Conservation (phyloP, 116 monocot species). For the Posidonia oceanica region DNA sequence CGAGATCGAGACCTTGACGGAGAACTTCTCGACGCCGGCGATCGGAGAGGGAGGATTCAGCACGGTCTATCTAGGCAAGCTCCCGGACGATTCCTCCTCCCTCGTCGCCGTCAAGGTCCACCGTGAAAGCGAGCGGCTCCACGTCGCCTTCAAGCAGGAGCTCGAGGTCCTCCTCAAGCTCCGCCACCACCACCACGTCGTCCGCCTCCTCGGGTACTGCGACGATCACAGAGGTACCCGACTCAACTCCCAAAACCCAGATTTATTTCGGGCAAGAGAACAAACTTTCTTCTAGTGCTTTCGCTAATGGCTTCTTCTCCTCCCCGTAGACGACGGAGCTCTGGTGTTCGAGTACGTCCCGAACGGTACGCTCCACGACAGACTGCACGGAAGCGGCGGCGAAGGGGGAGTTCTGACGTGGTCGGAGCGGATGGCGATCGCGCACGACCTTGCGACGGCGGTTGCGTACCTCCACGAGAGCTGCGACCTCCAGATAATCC, state of each 20-base stretch:
- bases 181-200: constrained; percentile 49
- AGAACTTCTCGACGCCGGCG: constrained; percentile 31
- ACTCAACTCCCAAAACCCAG: too few relatives aligned
- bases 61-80: constrained; percentile 45
- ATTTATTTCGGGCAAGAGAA: too few relatives aligned
- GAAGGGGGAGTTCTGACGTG: constrained; percentile 17
- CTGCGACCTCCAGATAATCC: constrained; percentile 50
- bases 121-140: constrained; percentile 48
- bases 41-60: constrained; percentile 75
- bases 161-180: constrained; percentile 47
- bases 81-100: constrained; percentile 6
- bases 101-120: constrained; percentile 48
- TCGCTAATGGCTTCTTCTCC: background rate
- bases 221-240: constrained; percentile 39
- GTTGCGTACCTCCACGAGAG: constrained; percentile 67
- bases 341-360: constrained; percentile 68
- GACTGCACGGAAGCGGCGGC: constrained; percentile 27
- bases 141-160: constrained; percentile 58
- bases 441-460: constrained; percentile 37
- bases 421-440: constrained; percentile 38
- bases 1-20: constrained; percentile 50
- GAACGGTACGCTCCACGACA: constrained; percentile 64
- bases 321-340: constrained; percentile 27
- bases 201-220: constrained; percentile 67
- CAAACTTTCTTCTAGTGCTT: background rate